Evolutionary conservation across 805 yeast species (phyloP), one percentile per base, ranked within the genome.

Genomic region (Wickerhamomyces silvicola): DNA sequence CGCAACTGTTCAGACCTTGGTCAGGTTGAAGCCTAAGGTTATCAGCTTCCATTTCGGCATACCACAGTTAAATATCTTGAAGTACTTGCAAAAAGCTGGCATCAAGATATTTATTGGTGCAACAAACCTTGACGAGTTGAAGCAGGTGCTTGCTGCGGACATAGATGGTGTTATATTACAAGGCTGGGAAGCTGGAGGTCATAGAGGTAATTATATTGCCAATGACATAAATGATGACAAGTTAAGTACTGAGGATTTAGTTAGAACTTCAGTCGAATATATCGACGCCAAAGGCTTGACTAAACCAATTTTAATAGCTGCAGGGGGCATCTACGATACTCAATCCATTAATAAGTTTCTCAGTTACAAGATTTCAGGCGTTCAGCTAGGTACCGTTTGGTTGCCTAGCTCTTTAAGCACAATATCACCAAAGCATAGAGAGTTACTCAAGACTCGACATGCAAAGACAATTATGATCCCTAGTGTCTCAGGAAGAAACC

Each of bases 161-260:
- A 63, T 66, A 6, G 75, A 73, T 47, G 78, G 70, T 2, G 50
- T 75, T 4, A 56, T 68, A 7, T 59, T 65, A 17, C 83, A 77
- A 48, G 81, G 81, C 0, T 60, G 59, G 48, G 81, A 75, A 42
- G 82, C 82, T 4, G 82, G 82, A 16, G 82, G 82, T 0, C 82
- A 76, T 45, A 54, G 82, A 12, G 81, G 81, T 3, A 66, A 60
- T 39, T 68, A 64, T 31, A 42, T 24, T 7, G 39, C 42, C 5
- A 48, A 52, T 16, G 72, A 65, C 37, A 54, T 53, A 19, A 37
- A 41, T 8, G 56, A 57, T 34, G 39, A 38, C 14, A 53, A 58
- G 18, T 49, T 66, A 28, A 48, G 61, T 7, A 68, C 76, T 0
- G 27, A 31, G 20, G 56, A 45, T 5, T 37, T 60, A 21, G 42